Evolutionary conservation across 2,329 filamentous ascomycete species (phyloP).

Genomic region (Plectosphaerella cucumerina): DNA sequence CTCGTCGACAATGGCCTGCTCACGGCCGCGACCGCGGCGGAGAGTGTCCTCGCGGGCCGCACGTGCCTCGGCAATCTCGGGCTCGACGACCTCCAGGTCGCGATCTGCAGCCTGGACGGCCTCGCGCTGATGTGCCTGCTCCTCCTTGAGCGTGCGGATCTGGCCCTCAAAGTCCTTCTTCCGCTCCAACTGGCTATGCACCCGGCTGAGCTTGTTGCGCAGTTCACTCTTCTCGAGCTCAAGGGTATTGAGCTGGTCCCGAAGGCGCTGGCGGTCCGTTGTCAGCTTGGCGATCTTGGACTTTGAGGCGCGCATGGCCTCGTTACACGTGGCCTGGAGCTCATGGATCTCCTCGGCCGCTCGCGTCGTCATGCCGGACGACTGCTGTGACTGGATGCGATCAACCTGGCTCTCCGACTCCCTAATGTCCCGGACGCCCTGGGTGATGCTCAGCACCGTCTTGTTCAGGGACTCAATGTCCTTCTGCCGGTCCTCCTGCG

Average conservation of each 20-base stretch:
- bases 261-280: slow-evolving; percentile 66
- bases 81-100: slow-evolving; percentile 70
- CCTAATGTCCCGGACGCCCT: slow-evolving; percentile 67
- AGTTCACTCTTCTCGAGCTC: slow-evolving; percentile 77
- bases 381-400: slow-evolving; percentile 71
- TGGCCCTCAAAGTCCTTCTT: slow-evolving; percentile 68
- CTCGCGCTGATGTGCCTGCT: slow-evolving; percentile 65
- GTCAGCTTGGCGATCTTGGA: slow-evolving; percentile 61
- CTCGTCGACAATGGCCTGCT: slow-evolving; percentile 67
- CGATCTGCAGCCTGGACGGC: slow-evolving; percentile 65
- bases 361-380: slow-evolving; percentile 59
- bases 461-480: slow-evolving; percentile 74
- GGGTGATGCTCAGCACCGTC: slow-evolving; percentile 71
- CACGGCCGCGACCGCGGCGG: slow-evolving; percentile 65
- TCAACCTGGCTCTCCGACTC: slow-evolving; percentile 70
- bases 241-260: slow-evolving; percentile 61
- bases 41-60: slow-evolving; percentile 73
- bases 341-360: slow-evolving; percentile 82
- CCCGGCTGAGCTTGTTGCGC: slow-evolving; percentile 65
- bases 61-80: slow-evolving; percentile 71
- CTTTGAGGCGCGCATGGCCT: slow-evolving; percentile 63
- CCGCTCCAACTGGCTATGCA: slow-evolving; percentile 73
- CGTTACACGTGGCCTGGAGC: slow-evolving; percentile 62
- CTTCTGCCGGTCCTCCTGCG: slow-evolving; percentile 60
- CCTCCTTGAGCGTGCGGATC: slow-evolving; percentile 68